Base-by-base conservation (phyloP, 352 stramenopile species). In the Lagenidium sp. region DNA sequence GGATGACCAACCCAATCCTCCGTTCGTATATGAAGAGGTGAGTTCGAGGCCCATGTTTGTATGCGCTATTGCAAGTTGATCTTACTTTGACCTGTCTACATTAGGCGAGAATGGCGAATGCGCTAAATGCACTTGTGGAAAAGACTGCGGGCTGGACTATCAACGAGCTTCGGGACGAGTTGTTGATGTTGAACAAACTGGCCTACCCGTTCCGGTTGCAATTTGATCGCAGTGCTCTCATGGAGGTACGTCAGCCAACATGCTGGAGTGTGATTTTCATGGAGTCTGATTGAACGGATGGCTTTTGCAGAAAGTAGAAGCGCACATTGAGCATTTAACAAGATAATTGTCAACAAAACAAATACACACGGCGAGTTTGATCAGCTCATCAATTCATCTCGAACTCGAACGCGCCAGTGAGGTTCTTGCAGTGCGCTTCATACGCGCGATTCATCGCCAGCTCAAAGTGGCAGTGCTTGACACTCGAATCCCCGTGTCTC, bases 21-120 rank as follows among this genome's bases (percentile, higher is more conserved):
- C n/a, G n/a, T 89, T 91, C 70, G 73, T 89, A 68, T 85, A 84
- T 73, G 76, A 94, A 29, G 55, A 85, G 76, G 81, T 94, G 55
- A n/a, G 59, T 47, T 15, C 29, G 16, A n/a, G n/a, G n/a, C n/a
- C n/a, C n/a, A n/a, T n/a, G n/a, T n/a, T n/a, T n/a, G n/a, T n/a
- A n/a, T n/a, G n/a, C n/a, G n/a, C n/a, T n/a, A 8, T 24, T 8
- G 18, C 1, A 6, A 37, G 25, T 41, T 49, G 22, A 15, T 41
- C n/a, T n/a, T n/a, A 32, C 20, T 10, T 30, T 37, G 36, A 36
- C 21, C 24, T 50, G 7, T 25, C 39, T 36, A 0, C 10, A 50
- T 16, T 35, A 92, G 81, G 47, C 47, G 34, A 65, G 63, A 37
- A 85, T 94, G 77, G 38, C 48, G 34, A 36, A 23, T 6, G 46